These are phyloP conservation scores for Pseudonectria buxi DNA, from an alignment of 2,329 filamentous ascomycete species.

Conservation along the genomic window DNA sequence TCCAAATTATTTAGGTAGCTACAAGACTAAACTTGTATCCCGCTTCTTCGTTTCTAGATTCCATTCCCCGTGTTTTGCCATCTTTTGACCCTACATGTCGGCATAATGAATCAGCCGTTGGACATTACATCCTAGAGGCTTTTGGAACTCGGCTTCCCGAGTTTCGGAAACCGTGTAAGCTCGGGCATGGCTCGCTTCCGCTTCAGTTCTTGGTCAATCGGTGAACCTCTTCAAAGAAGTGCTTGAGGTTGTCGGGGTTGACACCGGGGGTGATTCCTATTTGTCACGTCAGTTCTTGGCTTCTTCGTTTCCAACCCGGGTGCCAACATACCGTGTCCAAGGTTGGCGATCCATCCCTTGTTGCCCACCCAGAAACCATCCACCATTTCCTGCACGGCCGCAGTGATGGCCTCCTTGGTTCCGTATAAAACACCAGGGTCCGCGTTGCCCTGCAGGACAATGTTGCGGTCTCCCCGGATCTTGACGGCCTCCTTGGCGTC, in stretches of 20 bases:
- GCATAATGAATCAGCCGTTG: too few species aligned
- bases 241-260: constrained; percentile 85
- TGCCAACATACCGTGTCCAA: constrained; percentile 72
- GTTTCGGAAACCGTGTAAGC: constrained; percentile 3
- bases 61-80: constrained; percentile 10
- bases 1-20: too few species aligned
- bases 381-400: constrained; percentile 79
- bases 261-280: constrained; percentile 89
- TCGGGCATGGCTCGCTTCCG: constrained; percentile 1
- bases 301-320: background rate
- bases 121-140: too few species aligned
- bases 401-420: constrained; percentile 70
- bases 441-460: constrained; percentile 89
- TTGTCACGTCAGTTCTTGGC: background rate
- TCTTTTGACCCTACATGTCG: constrained; percentile 8
- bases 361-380: constrained; percentile 73
- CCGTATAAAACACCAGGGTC: constrained; percentile 93
- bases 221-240: constrained; percentile 91
- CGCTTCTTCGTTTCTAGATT: constrained; percentile 15
- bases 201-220: constrained; percentile 47
- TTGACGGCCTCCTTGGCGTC: constrained; percentile 78
- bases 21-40: constrained; percentile 2
- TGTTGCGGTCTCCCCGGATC: constrained; percentile 64
- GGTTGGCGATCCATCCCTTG: constrained; percentile 93
- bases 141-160: background rate